Conservation (phyloP, 2,329 filamentous ascomycete genomes). For the Cercospora brassicicola region DNA sequence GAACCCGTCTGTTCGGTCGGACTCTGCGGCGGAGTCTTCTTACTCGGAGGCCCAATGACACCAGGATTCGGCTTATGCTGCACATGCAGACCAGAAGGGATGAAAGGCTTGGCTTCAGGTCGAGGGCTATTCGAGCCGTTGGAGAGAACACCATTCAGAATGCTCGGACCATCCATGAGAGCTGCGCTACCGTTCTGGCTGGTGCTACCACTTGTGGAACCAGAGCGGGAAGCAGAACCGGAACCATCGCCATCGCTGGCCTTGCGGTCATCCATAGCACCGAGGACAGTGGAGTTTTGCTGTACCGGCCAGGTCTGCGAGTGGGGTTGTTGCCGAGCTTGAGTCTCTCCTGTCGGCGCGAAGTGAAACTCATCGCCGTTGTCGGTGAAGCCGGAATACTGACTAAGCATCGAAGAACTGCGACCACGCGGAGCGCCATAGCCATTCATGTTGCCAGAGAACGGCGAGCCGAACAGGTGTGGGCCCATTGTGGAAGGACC, state of each 20-base stretch:
- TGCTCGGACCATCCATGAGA: constrained; percentile 28
- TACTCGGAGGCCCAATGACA: constrained; percentile 32
- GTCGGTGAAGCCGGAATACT: constrained; percentile 54
- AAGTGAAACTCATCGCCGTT: constrained; percentile 33
- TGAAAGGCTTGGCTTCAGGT: constrained; percentile 38
- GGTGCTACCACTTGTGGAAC: constrained; percentile 26
- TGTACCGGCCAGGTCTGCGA: constrained; percentile 32
- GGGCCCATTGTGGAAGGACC: constrained; percentile 28
- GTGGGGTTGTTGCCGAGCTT: constrained; percentile 26
- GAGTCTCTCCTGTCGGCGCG: constrained; percentile 23
- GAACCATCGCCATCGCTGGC: constrained; percentile 28
- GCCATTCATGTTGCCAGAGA: constrained; percentile 24
- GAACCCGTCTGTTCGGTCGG: constrained; percentile 26
- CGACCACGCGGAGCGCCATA: constrained; percentile 43
- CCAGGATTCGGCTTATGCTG: constrained; percentile 20
- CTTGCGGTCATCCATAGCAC: constrained; percentile 27
- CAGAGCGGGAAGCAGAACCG: constrained; percentile 12
- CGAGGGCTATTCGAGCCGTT: constrained; percentile 39
- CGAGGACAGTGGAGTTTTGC: constrained; percentile 13
- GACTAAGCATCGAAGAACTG: constrained; percentile 55
- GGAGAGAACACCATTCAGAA: constrained; percentile 14
- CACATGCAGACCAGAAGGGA: constrained; percentile 22
- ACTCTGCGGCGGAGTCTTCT: constrained; percentile 29
- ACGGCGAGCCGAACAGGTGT: constrained; percentile 31
- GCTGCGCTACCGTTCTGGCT: constrained; percentile 26